Evolutionary conservation across 768 basidiomycete species (phyloP).

Genomic region (Boletus vermiculosoides): DNA sequence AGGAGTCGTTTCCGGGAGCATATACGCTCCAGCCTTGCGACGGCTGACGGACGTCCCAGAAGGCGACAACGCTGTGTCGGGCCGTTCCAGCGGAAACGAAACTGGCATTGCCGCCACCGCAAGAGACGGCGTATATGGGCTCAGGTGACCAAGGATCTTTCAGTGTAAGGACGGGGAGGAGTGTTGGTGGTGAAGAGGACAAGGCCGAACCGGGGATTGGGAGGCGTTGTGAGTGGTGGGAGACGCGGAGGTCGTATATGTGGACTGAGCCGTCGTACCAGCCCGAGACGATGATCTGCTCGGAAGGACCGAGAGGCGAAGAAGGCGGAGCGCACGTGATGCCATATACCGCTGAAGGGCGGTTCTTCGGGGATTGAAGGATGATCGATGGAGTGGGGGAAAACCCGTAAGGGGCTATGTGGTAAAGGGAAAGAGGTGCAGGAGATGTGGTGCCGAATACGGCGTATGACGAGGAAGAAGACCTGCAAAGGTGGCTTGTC

Average conservation of each 20-base stretch:
- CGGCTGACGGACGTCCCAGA: constrained; percentile 76
- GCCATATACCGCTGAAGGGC: constrained; percentile 66
- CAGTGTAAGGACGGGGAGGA: constrained; percentile 59
- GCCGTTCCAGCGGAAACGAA: constrained; percentile 77
- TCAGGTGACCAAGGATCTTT: constrained; percentile 68
- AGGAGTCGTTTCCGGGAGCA: constrained; percentile 74
- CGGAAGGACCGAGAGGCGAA: constrained; percentile 68
- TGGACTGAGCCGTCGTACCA: constrained; percentile 80
- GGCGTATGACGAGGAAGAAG: constrained; percentile 55
- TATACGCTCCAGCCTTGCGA: constrained; percentile 72
- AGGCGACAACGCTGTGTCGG: constrained; percentile 71
- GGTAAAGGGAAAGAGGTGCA: constrained; percentile 56
- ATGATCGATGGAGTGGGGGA: constrained; percentile 46
- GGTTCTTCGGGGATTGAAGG: constrained; percentile 40
- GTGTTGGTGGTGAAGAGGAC: constrained; percentile 31
- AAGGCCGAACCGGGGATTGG: not conserved
- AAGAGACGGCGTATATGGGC: constrained; percentile 73
- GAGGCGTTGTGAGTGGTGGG: constrained; percentile 17
- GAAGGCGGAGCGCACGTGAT: constrained; percentile 59
- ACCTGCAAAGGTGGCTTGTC: constrained; percentile 55
- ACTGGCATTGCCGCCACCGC: constrained; percentile 65
- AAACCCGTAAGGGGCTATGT: constrained; percentile 48
- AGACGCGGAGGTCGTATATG: constrained; percentile 70
- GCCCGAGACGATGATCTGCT: constrained; percentile 71
- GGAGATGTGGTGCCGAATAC: constrained; percentile 63